A percentile compares a stretch with the other conserved stretches of the same genome.
Conservation (phyloP, 2,329 filamentous ascomycete species). For the Fusarium brevicatenulatum region DNA sequence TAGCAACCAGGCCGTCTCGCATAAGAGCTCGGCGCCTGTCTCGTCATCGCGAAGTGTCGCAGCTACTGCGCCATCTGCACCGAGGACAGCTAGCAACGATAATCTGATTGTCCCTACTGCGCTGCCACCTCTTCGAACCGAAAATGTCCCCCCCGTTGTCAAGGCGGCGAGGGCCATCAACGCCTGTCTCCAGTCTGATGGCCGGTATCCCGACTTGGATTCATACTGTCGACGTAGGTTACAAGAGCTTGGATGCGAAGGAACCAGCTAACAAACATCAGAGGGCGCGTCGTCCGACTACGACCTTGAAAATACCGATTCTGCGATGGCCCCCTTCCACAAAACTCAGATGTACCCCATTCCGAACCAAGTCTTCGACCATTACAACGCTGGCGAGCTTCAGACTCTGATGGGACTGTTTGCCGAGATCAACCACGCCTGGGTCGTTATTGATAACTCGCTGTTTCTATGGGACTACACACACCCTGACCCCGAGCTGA, state of each 20-base stretch:
- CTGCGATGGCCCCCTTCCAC: slow-evolving; percentile 89
- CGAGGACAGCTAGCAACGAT: slow-evolving; percentile 39
- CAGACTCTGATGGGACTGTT: slow-evolving; percentile 96
- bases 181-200: slow-evolving; percentile 77
- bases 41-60: slow-evolving; percentile 36
- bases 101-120: slow-evolving; percentile 47
- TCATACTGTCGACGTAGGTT: slow-evolving; percentile 86
- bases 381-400: slow-evolving; percentile 88
- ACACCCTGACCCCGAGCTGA: slow-evolving; percentile 86
- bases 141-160: slow-evolving; percentile 72
- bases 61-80: slow-evolving; percentile 39
- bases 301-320: slow-evolving; percentile 74
- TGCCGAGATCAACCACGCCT: slow-evolving; percentile 92
- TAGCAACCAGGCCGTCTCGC: slow-evolving; percentile 30
- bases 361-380: slow-evolving; percentile 90
- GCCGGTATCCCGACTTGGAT: slow-evolving; percentile 88
- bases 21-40: slow-evolving; percentile 32
- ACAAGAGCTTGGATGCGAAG: background rate
- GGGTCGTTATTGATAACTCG: slow-evolving; percentile 94
- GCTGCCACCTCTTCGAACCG: slow-evolving; percentile 57
- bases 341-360: slow-evolving; percentile 88
- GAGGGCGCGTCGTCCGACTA: slow-evolving; percentile 94
- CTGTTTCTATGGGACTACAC: slow-evolving; percentile 99
- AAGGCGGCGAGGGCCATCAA: slow-evolving; percentile 88
- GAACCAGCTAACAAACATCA: slow-evolving; percentile 53